phyloP scores from a whole-genome alignment of 768 basidiomycete species.

The Trametes cingulata region DNA sequence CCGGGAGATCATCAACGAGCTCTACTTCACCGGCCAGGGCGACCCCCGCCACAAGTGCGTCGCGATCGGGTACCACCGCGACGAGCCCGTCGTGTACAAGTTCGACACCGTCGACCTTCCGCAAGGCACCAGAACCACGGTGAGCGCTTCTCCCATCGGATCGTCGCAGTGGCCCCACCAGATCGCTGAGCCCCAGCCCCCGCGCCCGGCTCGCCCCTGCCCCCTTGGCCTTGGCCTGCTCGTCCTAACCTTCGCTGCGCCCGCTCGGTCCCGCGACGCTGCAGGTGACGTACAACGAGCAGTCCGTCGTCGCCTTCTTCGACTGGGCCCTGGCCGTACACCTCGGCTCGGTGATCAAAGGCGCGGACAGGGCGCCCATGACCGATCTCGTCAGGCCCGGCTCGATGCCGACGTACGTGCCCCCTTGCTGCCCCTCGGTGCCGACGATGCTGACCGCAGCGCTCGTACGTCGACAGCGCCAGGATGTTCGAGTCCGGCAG shows the following conservation, averaged over 20 bases:
- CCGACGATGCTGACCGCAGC: slow-evolving; percentile 13
- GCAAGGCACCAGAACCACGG: slow-evolving; percentile 49
- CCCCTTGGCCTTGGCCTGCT: slow-evolving; percentile 15
- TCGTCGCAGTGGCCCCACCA: slow-evolving; percentile 9
- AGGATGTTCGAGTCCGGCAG: slow-evolving; percentile 52
- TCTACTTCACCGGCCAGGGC: slow-evolving; percentile 71
- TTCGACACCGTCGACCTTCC: slow-evolving; percentile 56
- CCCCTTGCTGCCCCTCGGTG: slow-evolving; percentile 1
- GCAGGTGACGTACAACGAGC: slow-evolving; percentile 27
- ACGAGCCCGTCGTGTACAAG: slow-evolving; percentile 50
- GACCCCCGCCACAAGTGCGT: slow-evolving; percentile 65
- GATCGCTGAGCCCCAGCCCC: slow-evolving; percentile 9
- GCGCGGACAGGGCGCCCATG: slow-evolving; percentile 58
- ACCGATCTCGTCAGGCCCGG: slow-evolving; percentile 59
- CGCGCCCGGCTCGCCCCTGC: slow-evolving; percentile 13
- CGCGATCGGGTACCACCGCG: slow-evolving; percentile 51
- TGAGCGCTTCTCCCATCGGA: slow-evolving; percentile 30
- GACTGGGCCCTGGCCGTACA: slow-evolving; percentile 42
- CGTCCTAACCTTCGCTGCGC: slow-evolving; percentile 29
- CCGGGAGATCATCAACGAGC: slow-evolving; percentile 20
- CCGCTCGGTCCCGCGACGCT: slow-evolving; percentile 31
- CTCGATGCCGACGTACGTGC: slow-evolving; percentile 48
- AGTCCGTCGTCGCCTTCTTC: slow-evolving; percentile 54
- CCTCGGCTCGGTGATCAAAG: slow-evolving; percentile 52
- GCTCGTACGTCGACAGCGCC: slow-evolving; percentile 41